Conservation (phyloP, 2,329 filamentous ascomycete species). For the Trichophyton mentagrophytes region DNA sequence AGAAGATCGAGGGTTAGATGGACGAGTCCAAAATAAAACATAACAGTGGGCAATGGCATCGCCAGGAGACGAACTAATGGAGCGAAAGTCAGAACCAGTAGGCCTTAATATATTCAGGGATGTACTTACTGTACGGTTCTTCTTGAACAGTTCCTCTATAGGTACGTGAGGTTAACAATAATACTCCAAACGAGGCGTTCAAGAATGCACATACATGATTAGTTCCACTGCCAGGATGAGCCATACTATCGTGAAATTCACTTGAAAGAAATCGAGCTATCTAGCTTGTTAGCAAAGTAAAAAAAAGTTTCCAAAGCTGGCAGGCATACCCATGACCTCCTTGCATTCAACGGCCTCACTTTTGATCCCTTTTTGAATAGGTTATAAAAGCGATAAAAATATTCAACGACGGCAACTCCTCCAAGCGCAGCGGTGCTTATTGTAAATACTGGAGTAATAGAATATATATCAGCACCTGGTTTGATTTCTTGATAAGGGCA, state of each 20-base stretch:
- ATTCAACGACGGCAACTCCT: constrained; percentile 33
- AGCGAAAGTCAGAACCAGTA: constrained; percentile 3
- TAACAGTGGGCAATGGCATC: constrained; percentile 34
- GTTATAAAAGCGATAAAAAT: constrained; percentile 31
- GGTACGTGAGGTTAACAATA: not conserved
- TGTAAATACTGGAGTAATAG: constrained; percentile 25
- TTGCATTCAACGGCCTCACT: constrained; percentile 30
- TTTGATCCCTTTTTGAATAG: constrained; percentile 27
- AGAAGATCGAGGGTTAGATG: constrained; percentile 32
- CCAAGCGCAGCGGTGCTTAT: constrained; percentile 31
- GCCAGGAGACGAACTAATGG: constrained; percentile 30
- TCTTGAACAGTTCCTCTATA: constrained; percentile 29
- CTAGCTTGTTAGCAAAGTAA: not conserved
- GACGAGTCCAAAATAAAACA: constrained; percentile 35
- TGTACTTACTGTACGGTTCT: constrained; percentile 28
- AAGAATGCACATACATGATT: constrained; percentile 25
- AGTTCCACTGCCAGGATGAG: constrained; percentile 32
- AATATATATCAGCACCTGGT: not conserved
- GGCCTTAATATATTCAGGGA: not conserved
- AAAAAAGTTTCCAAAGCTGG: not conserved
- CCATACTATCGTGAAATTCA: constrained; percentile 36
- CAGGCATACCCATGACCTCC: constrained; percentile 29
- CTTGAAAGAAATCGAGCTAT: constrained; percentile 35
- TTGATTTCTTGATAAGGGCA: not conserved
- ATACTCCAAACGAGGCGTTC: not conserved